Evolutionary conservation across 768 basidiomycete genomes (phyloP), one percentile per base, ranked within the genome.

Genomic region (Saitozyma podzolica): DNA sequence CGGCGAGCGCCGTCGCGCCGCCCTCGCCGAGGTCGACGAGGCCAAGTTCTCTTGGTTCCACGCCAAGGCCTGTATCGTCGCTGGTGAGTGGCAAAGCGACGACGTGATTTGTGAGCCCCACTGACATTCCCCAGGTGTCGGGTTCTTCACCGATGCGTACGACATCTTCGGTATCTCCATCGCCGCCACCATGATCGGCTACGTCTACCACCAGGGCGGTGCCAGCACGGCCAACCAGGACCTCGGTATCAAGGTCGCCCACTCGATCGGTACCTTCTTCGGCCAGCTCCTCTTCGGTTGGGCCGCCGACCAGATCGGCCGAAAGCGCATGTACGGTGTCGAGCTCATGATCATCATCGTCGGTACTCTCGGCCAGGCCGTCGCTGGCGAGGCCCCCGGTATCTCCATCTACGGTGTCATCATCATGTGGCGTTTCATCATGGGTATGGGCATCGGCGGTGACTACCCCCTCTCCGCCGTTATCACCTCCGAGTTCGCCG

Each of bases 41-140:
- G 92, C 92, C 49, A 82, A 83, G 50, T 94, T 94, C 80, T 89
- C 89, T 8, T 89, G 88, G 87, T 92, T 92, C 82, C 92, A 93
- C 71, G 86, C 88, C 60, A 92, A 91, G 78, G 79, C 72, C 10
- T 72, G 68, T 64, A 55, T 73, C 37, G 72, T 73, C 45, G 70
- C 70, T 48, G 68, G 92, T 69, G 29, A 29, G 29, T 29, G 29
- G 29, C 29, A 29, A 52, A 3, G 51, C 19, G 10, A 11, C 92
- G 68, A 89, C 90, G 5, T 92, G 92, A 80, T 90, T 87, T 78
- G 88, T 92, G 41, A 89, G 85, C 0, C 85, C 87, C 0, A 82
- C 82, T 0, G 92, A 91, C 89, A 77, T 93, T 89, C 83, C 47
- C 65, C 90, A 2, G 90, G 91, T 66, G 88, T 88, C 9, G 92